Evolutionary conservation across 2,329 filamentous ascomycete species (phyloP), one percentile per base, ranked within the genome.

Genomic region (Beauveria sp.): DNA sequence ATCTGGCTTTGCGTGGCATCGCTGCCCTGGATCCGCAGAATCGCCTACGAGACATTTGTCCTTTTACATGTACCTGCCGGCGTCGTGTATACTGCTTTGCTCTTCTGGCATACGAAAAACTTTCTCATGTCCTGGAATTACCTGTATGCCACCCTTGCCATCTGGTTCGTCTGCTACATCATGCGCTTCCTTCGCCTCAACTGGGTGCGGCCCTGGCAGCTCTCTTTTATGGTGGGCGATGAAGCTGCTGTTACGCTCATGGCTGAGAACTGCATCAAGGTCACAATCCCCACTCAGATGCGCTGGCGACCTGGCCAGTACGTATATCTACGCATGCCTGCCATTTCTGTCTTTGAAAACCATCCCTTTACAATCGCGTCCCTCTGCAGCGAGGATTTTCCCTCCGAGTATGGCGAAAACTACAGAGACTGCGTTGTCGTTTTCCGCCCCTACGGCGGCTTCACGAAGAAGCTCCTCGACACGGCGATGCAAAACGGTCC

Each of bases 61-160:
- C 73, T 88, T 34, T 77, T 96, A 3, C 93, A 97, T 70, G 84
- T 92, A 0, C 92, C 93, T 0, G 88, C 91, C 10, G 88, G 91
- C 0, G 83, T 92, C 44, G 78, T 90, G 16, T 96, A 94, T 69
- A 78, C 97, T 7, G 92, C 82, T 1, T 83, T 96, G 71, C 80
- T 97, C 30, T 96, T 97, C 76, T 97, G 93, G 93, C 93, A 97
- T 73, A 94, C 90, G 68, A 89, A 92, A 74, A 96, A 97, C 74
- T 96, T 90, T 67, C 82, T 97, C 43, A 87, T 87, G 59, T 96
- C 92, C 0, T 97, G 92, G 92, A 80, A 84, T 69, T 97, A 97
- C 69, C 83, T 97, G 2, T 96, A 85, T 69, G 85, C 90, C 2
- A 94, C 91, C 0, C 74, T 92, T 26, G 89, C 77, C 48, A 91